Evolutionary conservation across 2,329 filamentous ascomycete genomes (phyloP), one percentile per base, ranked within the genome.

Genomic region (Aspergillus intermedius): DNA sequence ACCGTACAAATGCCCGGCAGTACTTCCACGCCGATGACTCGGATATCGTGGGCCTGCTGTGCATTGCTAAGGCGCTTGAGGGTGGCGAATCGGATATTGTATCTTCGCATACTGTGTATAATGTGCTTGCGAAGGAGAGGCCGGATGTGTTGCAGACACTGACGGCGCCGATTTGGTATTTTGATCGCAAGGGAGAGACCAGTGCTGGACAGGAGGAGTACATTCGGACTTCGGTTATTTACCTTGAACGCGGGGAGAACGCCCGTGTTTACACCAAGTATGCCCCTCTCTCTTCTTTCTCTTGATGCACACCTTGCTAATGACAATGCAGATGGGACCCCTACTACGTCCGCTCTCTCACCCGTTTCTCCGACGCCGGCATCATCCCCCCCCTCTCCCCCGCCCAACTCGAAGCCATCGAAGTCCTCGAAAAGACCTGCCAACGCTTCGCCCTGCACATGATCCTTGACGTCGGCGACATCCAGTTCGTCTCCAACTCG

Each of bases 171-270:
- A 81, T 89, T 54, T 95, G 89, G 89, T 93, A 94, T 73, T 91
- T 94, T 66, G 89, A 95, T 69, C 84, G 89, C 47, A 95, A 95
- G 74, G 89, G 89, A 9, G 89, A 95, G 74, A 82, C 80, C 1
- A 87, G 82, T 19, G 72, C 76, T 12, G 88, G 87, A 10, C 78
- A 94, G 68, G 81, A 91, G 47, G 82, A 83, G 49, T 94, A 83
- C 70, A 87, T 88, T 59, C 76, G 78, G 40, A 82, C 84, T 28
- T 77, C 80, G 10, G 81, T 95, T 15, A 81, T 93, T 58, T 94
- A 90, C 66, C 73, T 90, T 3, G 88, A 94, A 73, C 81, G 79
- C 4, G 80, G 77, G 5, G 77, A 79, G 5, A 76, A 83, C 58
- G 78, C 78, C 30, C 75, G 87, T 12, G 79, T 91, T 9, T 91